Evolutionary conservation across 306 rosid genomes (phyloP).

Genomic region (Medicago arabica): DNA sequence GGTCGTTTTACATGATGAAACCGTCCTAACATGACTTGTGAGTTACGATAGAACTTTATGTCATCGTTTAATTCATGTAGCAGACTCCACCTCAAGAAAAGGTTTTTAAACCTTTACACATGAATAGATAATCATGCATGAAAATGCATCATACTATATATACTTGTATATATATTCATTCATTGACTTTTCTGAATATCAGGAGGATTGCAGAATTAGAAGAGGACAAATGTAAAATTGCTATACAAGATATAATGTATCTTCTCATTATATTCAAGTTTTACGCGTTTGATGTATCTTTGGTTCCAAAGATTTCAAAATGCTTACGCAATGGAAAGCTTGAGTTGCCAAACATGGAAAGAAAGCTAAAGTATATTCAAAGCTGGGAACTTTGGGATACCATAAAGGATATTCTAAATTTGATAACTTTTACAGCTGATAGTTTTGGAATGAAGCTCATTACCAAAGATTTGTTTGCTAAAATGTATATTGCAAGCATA

Average conservation of each 20-base stretch:
- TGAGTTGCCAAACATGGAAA: slow-evolving; percentile 86
- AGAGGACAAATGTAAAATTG: slow-evolving; percentile 70
- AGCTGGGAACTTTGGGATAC: slow-evolving; percentile 68
- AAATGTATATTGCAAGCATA: slow-evolving; percentile 71
- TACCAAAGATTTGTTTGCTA: slow-evolving; percentile 51
- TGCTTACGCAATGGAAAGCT: slow-evolving; percentile 79
- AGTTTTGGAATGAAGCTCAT: slow-evolving; percentile 73
- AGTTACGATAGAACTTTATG: no score
- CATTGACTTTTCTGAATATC: slow-evolving; percentile 50
- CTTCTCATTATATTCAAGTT: slow-evolving; percentile 69
- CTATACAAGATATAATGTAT: slow-evolving; percentile 86
- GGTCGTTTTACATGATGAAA: no score
- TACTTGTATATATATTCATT: neutral
- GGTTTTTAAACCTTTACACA: no score
- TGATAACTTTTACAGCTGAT: slow-evolving; percentile 73
- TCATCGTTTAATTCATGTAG: no score
- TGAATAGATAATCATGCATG: no score
- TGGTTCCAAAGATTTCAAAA: slow-evolving; percentile 83
- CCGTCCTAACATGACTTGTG: no score
- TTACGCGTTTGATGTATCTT: slow-evolving; percentile 72
- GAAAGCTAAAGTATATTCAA: slow-evolving; percentile 84
- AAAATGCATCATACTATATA: slow-evolving; percentile 16
- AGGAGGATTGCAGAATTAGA: slow-evolving; percentile 79
- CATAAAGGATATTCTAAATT: slow-evolving; percentile 73
- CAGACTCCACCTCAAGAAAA: no score